A percentile compares a stretch with the other conserved stretches of the same genome.
phyloP scores from a whole-genome alignment of 2,329 filamentous ascomycete genomes.

The Zymoseptoria ardabiliae region DNA sequence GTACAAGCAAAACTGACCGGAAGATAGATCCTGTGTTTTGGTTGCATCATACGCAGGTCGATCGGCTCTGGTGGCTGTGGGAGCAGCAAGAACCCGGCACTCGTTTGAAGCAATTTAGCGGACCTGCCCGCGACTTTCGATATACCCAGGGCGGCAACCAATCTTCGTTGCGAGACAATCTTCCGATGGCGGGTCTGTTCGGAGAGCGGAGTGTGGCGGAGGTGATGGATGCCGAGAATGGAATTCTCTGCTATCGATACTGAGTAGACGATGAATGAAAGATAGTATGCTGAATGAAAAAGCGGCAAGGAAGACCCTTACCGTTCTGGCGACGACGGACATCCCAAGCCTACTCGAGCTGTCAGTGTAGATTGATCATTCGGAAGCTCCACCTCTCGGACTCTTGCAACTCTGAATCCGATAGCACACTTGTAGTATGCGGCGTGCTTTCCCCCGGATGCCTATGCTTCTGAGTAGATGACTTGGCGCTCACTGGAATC shows the following conservation, averaged over 20 bases:
- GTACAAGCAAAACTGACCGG: no score
- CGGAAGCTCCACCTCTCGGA: no score
- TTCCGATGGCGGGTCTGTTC: constrained; percentile 15
- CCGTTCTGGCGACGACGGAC: no score
- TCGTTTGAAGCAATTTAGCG: constrained; percentile 6
- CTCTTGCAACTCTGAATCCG: no score
- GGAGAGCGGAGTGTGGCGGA: constrained; percentile 14
- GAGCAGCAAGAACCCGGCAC: constrained; percentile 13
- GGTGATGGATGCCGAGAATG: constrained; percentile 16
- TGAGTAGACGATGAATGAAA: neutral
- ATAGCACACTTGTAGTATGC: no score
- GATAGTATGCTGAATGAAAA: no score
- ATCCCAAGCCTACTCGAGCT: no score
- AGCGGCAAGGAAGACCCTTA: no score
- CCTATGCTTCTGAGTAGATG: no score
- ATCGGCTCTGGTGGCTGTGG: constrained; percentile 22
- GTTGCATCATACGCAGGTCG: constrained; percentile 23
- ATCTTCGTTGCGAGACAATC: constrained; percentile 12
- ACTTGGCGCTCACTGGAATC: no score
- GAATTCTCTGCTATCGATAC: constrained; percentile 21
- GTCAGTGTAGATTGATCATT: no score
- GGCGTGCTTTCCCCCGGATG: no score
- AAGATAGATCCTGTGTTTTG: constrained; percentile 21
- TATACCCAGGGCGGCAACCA: neutral
- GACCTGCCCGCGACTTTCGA: constrained; percentile 9